phyloP scores from a whole-genome alignment of 306 rosid genomes.

The Ceratonia siliqua region DNA sequence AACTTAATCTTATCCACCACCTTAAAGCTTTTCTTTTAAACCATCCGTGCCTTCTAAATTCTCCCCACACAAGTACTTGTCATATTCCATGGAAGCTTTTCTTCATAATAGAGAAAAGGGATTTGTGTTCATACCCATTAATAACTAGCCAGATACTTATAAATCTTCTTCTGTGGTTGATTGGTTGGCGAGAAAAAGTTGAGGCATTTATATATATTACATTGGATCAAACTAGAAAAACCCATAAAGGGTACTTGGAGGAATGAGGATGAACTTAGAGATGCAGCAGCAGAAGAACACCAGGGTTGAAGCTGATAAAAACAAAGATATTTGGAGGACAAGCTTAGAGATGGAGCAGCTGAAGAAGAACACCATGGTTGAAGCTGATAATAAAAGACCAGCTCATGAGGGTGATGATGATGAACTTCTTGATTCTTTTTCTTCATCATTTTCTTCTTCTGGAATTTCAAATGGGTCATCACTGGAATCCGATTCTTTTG shows the following conservation, averaged over 20 bases:
- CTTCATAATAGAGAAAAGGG: neutral
- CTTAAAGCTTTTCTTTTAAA: slow-evolving; percentile 27
- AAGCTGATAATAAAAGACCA: slow-evolving; percentile 7
- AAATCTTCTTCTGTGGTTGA: slow-evolving; percentile 14
- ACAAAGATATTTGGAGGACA: neutral
- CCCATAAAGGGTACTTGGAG: neutral
- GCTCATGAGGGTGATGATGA: slow-evolving; percentile 24
- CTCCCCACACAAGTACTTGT: neutral
- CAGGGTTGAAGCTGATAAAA: slow-evolving; percentile 16
- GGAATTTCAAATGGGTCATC: slow-evolving; percentile 17
- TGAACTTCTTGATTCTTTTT: slow-evolving; percentile 8
- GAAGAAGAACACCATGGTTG: neutral
- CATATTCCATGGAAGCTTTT: slow-evolving; percentile 24
- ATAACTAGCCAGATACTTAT: neutral
- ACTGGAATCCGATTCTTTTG: slow-evolving; percentile 18
- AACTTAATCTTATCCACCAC: slow-evolving; percentile 40
- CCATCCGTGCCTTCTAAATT: slow-evolving; percentile 16
- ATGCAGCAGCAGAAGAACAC: slow-evolving; percentile 24
- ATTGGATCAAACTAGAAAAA: neutral
- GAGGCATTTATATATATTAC: neutral
- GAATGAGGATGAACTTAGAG: neutral
- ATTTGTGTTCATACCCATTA: neutral
- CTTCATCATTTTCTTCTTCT: neutral
- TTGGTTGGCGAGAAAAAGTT: neutral
- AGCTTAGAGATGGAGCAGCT: slow-evolving; percentile 7